Evolutionary conservation across 345 rosid genomes (phyloP), one percentile per base, ranked within the genome.

Genomic region (Populus tremula): DNA sequence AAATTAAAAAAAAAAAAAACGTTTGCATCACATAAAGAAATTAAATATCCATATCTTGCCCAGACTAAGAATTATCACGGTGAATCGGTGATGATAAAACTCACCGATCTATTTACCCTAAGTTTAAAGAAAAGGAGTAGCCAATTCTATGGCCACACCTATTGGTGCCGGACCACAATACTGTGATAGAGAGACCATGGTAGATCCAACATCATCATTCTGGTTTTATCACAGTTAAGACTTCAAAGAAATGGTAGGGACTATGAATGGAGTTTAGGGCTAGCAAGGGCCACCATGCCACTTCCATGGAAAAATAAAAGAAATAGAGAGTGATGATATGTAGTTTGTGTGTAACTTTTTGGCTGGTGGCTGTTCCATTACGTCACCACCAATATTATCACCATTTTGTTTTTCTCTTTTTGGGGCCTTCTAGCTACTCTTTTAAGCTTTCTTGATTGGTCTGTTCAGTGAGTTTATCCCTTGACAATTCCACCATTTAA

Each of bases 331-430:
- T 21, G 43, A 35, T 36, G 50, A 61, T 33, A 50, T 63, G 29
- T 33, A 33, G 36, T 49, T 36, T 31, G 70, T 77, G 41, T 56
- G 29, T 35, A 67, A 23, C 80, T 70, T 81, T 79, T 80, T 79
- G 80, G 85, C 78, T 76, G 85, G 85, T 88, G 77, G 80, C 85
- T 88, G 86, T 81, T 78, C 84, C 81, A 80, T 84, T 84, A 84
- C 86, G 89, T 84, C 86, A 88, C 85, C 77, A 36, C 81, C 76
- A 25, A 79, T 67, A 69, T 54, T 71, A 73, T 49, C 45, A 20
- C 16, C 23, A n/a, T 21, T 56, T 70, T 33, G 67, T 50, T 9
- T 36, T 49, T 35, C 70, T 67, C 77, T 74, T 73, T 64, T 66
- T 76, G 78, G 80, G 80, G 56, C 66, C 81, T 71, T 75, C 76